Evolutionary conservation across 2,329 filamentous ascomycete species (phyloP), one percentile per base, ranked within the genome.

Genomic region (Fragosphaeria purpurea): DNA sequence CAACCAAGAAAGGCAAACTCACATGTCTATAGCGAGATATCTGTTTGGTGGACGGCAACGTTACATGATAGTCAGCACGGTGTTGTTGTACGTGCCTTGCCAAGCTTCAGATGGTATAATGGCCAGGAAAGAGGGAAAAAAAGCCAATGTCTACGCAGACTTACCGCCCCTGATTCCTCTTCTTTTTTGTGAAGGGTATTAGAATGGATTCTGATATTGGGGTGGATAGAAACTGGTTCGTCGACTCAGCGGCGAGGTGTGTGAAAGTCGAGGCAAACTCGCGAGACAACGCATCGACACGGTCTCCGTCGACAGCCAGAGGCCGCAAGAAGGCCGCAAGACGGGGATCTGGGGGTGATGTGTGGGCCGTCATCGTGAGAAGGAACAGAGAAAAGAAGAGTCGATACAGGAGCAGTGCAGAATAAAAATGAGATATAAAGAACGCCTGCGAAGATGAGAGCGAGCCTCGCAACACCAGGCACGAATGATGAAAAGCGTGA

Each of bases 1-100:
- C 6, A 39, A 12, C 2, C 39, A 7, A 31, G 30, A 11, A 34
- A 13, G 48, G 12, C 7, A 35, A 33, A 57, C 76, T 74, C 66
- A 85, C 82, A 80, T 82, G 66, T 80, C 83, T 66, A 82, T 82
- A 52, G 73, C 82, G 56, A 76, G 73, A 65, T 79, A 75, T 55
- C 79, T 82, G 58, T 47, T 38, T 42, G 11, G 38, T 38, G 3
- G 3, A 22, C 22, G 22, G 52, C 52, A 54, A 54, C 50, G 50
- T 56, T 54, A 48, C 52, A 51, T 53, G 48, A 8, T 5, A 39
- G 34, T 46, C 34, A 46, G 52, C 44, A 50, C 56, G 44, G 60
- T 51, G 41, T n/a, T 37, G 35, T 37, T 37, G 11, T 37, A 7
- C 35, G n/a, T 37, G 35, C 1, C 11, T 3, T 37, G 35, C 35